Evolutionary conservation across 2,329 filamentous ascomycete species (phyloP).

Genomic region (Diplodia mutila): DNA sequence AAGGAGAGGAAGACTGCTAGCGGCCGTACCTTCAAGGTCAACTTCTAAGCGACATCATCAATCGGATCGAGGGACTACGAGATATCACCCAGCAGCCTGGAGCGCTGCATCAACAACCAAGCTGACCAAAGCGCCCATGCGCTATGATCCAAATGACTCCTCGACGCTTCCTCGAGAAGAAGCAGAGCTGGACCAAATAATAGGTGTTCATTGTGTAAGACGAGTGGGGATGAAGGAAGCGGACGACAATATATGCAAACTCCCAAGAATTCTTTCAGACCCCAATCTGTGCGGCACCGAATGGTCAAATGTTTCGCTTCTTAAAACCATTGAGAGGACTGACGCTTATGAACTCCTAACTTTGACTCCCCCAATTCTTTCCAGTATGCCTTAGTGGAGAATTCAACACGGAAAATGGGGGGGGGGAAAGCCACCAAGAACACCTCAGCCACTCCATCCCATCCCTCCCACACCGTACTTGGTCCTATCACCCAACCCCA

Average conservation of each 20-base stretch:
- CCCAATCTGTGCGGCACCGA: background rate
- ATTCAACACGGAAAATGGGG: background rate
- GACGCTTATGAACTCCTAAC: background rate
- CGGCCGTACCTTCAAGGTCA: constrained; percentile 81
- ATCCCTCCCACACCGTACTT: constrained; percentile 13
- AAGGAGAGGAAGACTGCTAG: constrained; percentile 98
- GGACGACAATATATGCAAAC: constrained; percentile 16
- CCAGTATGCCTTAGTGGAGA: background rate
- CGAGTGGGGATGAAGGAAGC: background rate
- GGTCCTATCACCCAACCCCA: constrained; percentile 13
- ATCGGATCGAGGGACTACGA: background rate
- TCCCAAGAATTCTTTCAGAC: background rate
- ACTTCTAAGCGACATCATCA: constrained; percentile 12
- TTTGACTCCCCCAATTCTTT: background rate
- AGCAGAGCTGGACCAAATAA: background rate
- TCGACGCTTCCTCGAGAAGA: background rate
- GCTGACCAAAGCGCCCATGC: background rate
- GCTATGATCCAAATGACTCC: background rate
- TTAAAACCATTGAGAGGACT: background rate
- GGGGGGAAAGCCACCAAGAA: too few species aligned
- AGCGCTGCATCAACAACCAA: background rate
- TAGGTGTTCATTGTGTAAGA: background rate
- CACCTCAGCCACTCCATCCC: constrained; percentile 4
- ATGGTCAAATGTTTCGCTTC: background rate
- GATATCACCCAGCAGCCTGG: background rate